phyloP scores from a whole-genome alignment of 192 early-diverging fungal species.

The Gaertneriomyces sp. region DNA sequence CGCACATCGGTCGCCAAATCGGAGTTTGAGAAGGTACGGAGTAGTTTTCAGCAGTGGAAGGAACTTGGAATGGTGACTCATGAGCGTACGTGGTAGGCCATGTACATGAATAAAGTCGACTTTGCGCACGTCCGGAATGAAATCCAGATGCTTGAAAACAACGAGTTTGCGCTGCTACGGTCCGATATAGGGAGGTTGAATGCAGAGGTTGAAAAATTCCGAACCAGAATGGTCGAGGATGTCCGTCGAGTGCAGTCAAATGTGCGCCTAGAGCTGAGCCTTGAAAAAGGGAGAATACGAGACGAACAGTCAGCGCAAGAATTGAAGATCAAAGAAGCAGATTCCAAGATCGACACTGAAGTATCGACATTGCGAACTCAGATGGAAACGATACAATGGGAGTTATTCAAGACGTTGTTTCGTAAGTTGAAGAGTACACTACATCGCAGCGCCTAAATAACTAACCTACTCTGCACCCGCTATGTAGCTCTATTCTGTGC shows the following conservation, averaged over 20 bases:
- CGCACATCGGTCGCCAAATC: slow-evolving; percentile 29
- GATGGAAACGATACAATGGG: slow-evolving; percentile 86
- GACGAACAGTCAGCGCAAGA: slow-evolving; percentile 82
- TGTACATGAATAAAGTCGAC: slow-evolving; percentile 85
- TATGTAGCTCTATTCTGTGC: slow-evolving; percentile 40
- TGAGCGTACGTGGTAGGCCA: slow-evolving; percentile 39
- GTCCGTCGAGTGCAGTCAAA: slow-evolving; percentile 77
- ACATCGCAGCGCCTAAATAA: neutral
- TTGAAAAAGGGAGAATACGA: slow-evolving; percentile 85
- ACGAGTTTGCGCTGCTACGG: slow-evolving; percentile 79
- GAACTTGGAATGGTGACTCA: neutral
- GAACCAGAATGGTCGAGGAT: slow-evolving; percentile 77
- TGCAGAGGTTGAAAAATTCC: slow-evolving; percentile 80
- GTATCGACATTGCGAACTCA: slow-evolving; percentile 73
- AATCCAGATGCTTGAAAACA: slow-evolving; percentile 84
- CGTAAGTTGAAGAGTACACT: slow-evolving; percentile 11
- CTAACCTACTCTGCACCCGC: neutral
- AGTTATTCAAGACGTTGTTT: slow-evolving; percentile 50
- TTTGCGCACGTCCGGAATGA: slow-evolving; percentile 85
- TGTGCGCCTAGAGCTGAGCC: slow-evolving; percentile 77
- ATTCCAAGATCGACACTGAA: slow-evolving; percentile 84
- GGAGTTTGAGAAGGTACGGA: slow-evolving; percentile 41
- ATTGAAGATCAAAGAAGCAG: slow-evolving; percentile 80
- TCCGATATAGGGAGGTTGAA: slow-evolving; percentile 75
- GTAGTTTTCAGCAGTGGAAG: neutral